phyloP scores from a whole-genome alignment of 2,329 filamentous ascomycete species.

The Nigrograna mackinnonii region DNA sequence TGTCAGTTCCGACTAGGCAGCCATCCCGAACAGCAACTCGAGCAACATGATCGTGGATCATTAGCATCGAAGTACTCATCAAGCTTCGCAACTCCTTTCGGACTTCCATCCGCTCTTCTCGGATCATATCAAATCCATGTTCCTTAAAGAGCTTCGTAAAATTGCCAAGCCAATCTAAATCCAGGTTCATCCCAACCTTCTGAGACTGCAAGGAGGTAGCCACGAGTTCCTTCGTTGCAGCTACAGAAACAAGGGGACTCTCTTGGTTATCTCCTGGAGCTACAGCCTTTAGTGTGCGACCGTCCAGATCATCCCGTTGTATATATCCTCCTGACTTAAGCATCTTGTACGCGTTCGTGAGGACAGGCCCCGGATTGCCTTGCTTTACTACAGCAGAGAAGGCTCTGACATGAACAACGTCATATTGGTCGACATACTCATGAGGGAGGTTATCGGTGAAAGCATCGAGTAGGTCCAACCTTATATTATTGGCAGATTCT shows the following conservation, averaged over 20 bases:
- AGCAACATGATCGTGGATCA: constrained; percentile 6
- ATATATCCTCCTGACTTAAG: constrained; percentile 13
- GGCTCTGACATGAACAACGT: constrained; percentile 12
- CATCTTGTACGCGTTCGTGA: constrained; percentile 5
- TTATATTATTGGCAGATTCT: constrained; percentile 7
- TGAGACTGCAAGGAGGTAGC: constrained; percentile 3
- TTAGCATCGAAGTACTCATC: constrained; percentile 5
- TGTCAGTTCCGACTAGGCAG: constrained; percentile 8
- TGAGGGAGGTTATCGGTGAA: constrained; percentile 5
- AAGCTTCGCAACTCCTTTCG: constrained; percentile 9
- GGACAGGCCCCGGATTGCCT: constrained; percentile 1
- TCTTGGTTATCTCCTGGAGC: constrained; percentile 1
- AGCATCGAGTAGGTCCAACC: constrained; percentile 3
- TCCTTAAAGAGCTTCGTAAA: constrained; percentile 3
- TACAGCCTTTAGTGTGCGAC: constrained; percentile 4
- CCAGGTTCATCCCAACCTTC: constrained; percentile 5
- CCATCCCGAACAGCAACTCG: constrained; percentile 6
- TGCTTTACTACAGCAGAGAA: constrained; percentile 5
- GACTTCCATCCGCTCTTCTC: constrained; percentile 5
- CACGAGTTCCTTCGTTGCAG: constrained; percentile 5
- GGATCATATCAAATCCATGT: constrained; percentile 8
- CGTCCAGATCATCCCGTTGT: constrained; percentile 13
- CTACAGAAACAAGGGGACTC: not conserved
- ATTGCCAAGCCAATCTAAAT: constrained; percentile 5
- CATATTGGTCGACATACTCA: constrained; percentile 3